Base-by-base conservation (phyloP, 768 basidiomycete genomes). In the Antrodiella citrinella region DNA sequence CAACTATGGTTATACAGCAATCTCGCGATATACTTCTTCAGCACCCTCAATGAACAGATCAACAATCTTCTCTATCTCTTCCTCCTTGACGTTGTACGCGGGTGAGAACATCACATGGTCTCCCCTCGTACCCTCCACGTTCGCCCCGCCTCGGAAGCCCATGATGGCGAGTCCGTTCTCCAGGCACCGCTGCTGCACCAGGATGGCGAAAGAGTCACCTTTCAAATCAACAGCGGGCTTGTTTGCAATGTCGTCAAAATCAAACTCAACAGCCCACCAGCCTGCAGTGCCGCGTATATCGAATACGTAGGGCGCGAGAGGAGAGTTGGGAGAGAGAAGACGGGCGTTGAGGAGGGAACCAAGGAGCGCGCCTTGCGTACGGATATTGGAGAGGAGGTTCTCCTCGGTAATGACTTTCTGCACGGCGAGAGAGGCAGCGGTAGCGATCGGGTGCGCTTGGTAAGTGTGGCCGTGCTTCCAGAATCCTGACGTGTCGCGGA, bases 381-480 rank as follows among this genome's bases (percentile, higher is more conserved):
- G 74, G 55, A 78, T 77, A 55, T 81, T 84, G 57, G 73, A 73
- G 26, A 91, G 73, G n/a, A 92, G 72, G 53, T 86, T 76, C 55
- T 91, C 84, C 4, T 76, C 68, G 49, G 70, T 63, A 49, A 92
- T 82, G 40, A 85, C 82, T 47, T 78, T 72, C 59, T 91, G 86
- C 42, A 92, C 91, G 1, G 88, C 91, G 23, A 94, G 71, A 13
- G 89, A 74, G 18, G 87, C 89, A 9, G 84, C 84, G 58, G 87
- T 91, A 0, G 83, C 75, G 48, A 91, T 59, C 2, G 89, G 88
- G 63, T 89, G 80, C 7, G 77, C 81, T 43, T 88, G 86, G 62
- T 90, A 91, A 2, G 89, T 90, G 65, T 91, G 89, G 0, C 88
- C 90, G 63, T 91, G 87, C 61, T 89, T 86, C 75, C 84, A 82